phyloP scores from a whole-genome alignment of 164 flowering plant species.

The Vitis rotundifolia region DNA sequence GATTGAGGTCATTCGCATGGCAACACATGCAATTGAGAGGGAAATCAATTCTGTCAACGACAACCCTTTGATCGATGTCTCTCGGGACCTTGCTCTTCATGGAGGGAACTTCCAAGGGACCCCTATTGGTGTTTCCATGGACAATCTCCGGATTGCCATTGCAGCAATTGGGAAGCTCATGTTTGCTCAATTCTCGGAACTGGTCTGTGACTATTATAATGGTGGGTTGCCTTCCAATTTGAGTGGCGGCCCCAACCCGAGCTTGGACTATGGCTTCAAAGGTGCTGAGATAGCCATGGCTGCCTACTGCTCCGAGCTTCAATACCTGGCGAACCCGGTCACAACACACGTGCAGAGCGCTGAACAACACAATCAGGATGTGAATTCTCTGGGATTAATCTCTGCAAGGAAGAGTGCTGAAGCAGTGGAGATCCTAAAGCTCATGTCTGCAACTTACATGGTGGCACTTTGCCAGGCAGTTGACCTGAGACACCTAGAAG shows the following conservation, averaged over 20 bases:
- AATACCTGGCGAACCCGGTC: conserved; percentile 43
- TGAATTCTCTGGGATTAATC: conserved; percentile 51
- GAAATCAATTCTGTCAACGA: conserved; percentile 51
- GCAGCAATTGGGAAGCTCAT: conserved; percentile 48
- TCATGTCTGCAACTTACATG: conserved; percentile 50
- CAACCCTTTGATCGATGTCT: conserved; percentile 37
- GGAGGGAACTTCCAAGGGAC: conserved; percentile 54
- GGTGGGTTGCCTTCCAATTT: conserved; percentile 47
- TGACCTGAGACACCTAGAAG: conserved; percentile 54
- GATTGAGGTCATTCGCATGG: conserved; percentile 39
- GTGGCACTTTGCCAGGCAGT: conserved; percentile 59
- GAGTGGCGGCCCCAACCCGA: conserved; percentile 36
- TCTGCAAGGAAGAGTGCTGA: conserved; percentile 54
- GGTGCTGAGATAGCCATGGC: conserved; percentile 56
- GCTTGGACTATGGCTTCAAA: conserved; percentile 49
- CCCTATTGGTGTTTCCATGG: conserved; percentile 51
- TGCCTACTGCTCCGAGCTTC: conserved; percentile 45
- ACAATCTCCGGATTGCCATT: conserved; percentile 37
- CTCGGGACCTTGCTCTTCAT: conserved; percentile 33
- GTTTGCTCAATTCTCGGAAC: conserved; percentile 49
- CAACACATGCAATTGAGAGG: conserved; percentile 34
- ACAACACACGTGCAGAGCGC: conserved; percentile 50
- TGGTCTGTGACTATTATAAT: conserved; percentile 43
- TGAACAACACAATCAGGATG: conserved; percentile 47
- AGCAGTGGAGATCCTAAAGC: conserved; percentile 50